Evolutionary conservation across 2,329 filamentous ascomycete species (phyloP), one percentile per base, ranked within the genome.

Genomic region (Xylariaceae sp.): DNA sequence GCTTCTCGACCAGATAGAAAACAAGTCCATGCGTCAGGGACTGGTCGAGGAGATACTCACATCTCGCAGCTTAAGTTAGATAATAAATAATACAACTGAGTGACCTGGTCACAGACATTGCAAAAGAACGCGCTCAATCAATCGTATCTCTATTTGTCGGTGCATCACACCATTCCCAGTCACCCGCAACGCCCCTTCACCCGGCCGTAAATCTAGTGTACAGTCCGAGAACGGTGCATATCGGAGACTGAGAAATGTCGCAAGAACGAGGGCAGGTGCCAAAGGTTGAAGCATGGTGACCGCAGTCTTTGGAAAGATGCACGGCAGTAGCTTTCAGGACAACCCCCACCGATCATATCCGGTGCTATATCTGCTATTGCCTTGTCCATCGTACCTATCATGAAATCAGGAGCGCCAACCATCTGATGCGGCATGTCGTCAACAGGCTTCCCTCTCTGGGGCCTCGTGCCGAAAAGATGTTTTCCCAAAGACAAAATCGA

Each of bases 201-300:
- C 44, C 44, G 40, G 41, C 46, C 50, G 6, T 18, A 15, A 7
- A 51, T 40, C 46, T 53, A 54, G 49, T 53, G 50, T 52, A 55
- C 53, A 55, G 49, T 40, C 43, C 45, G 40, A 47, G 42, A 50
- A 49, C 47, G 35, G 49, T 46, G 45, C 46, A 42, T 35, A 40
- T 23, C 12, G 38, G 47, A 42, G 42, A 48, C 45, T 45, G 52
- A 50, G 49, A 53, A 49, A 51, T 55, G 46, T 47, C 53, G 54
- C 52, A 43, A 52, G 44, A 53, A 48, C 50, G 42, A 49, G 52
- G 49, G 51, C 51, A 47, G 43, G 43, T 46, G 47, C 50, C 48
- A 47, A 49, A 57, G 50, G 51, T 45, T 51, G 32, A 31, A 43
- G 36, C 42, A 43, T 37, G 34, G 42, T 43, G 38, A 33, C 26